Percentiles rank a stretch among this genome's conserved stretches.
Conservation (phyloP, 2,329 filamentous ascomycete genomes). For the Colletotrichum paranaense region DNA sequence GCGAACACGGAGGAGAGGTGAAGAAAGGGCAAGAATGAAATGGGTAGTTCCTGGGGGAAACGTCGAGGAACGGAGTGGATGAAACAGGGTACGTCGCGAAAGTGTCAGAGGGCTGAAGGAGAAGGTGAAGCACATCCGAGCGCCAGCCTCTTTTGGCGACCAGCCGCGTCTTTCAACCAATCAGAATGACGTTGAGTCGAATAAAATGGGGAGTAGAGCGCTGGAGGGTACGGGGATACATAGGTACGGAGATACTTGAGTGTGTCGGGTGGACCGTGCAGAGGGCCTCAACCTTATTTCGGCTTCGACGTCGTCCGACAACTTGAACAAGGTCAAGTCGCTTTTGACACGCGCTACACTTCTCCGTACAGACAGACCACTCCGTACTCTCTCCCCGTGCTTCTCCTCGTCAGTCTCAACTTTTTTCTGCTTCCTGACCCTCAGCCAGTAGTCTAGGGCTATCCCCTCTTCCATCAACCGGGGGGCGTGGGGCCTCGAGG, state of each 20-base stretch:
- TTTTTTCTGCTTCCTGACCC: background rate
- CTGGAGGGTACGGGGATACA: too few relatives aligned
- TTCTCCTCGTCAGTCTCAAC: slow-evolving; percentile 18
- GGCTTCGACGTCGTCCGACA: slow-evolving; percentile 45
- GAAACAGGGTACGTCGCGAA: slow-evolving; percentile 48
- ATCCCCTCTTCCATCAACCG: background rate
- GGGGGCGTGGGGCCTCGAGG: background rate
- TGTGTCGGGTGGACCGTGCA: slow-evolving; percentile 5
- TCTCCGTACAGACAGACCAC: too few relatives aligned
- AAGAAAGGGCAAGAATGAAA: background rate
- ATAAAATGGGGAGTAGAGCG: slow-evolving; percentile 36
- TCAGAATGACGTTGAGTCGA: background rate
- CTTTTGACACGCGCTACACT: slow-evolving; percentile 25
- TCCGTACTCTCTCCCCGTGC: background rate
- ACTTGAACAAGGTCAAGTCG: slow-evolving; percentile 9
- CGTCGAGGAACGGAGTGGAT: background rate
- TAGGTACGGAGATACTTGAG: background rate
- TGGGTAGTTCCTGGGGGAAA: background rate
- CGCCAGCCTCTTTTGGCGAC: slow-evolving; percentile 19
- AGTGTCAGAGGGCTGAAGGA: slow-evolving; percentile 43
- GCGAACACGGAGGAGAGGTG: background rate
- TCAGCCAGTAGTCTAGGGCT: background rate
- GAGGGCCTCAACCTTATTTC: slow-evolving; percentile 47
- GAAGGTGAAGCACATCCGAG: slow-evolving; percentile 43
- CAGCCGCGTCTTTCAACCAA: background rate